Evolutionary conservation across 352 stramenopile species (phyloP).

Genomic region (Pythium angustatum): DNA sequence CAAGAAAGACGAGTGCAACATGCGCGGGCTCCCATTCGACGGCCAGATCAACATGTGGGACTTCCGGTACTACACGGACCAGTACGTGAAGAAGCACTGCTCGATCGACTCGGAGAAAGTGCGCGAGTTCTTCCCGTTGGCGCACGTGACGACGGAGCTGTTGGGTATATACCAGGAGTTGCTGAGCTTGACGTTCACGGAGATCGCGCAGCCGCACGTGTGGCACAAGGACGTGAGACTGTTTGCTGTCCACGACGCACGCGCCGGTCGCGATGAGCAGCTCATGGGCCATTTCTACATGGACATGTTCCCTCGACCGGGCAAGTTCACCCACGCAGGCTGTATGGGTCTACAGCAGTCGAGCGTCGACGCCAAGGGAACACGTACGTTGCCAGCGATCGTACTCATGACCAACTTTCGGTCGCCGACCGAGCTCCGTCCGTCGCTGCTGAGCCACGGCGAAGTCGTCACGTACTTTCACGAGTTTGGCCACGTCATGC

Average conservation of each 20-base stretch:
- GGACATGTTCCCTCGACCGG: conserved; percentile 84
- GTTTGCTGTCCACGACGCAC: conserved; percentile 82
- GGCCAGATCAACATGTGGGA: conserved; percentile 91
- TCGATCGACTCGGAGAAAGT: conserved; percentile 86
- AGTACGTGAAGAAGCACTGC: conserved; percentile 86
- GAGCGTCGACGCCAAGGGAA: conserved; percentile 58
- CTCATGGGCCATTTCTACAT: conserved; percentile 89
- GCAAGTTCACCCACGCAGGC: conserved; percentile 87
- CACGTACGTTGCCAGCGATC: conserved; percentile 62
- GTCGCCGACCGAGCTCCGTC: conserved; percentile 70
- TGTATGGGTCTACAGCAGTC: conserved; percentile 88
- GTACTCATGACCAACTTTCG: conserved; percentile 92
- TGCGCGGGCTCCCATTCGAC: conserved; percentile 65
- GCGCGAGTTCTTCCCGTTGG: conserved; percentile 87
- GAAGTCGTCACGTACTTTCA: conserved; percentile 91
- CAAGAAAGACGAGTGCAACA: conserved; percentile 63
- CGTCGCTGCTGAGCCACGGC: conserved; percentile 75
- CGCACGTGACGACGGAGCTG: conserved; percentile 84
- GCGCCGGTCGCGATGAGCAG: conserved; percentile 43
- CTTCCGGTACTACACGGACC: conserved; percentile 89
- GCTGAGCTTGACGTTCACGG: conserved; percentile 81
- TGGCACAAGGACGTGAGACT: conserved; percentile 90
- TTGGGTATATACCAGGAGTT: conserved; percentile 90
- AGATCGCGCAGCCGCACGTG: conserved; percentile 76
- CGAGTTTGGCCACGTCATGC: conserved; percentile 91